Evolutionary conservation across 2,329 filamentous ascomycete species (phyloP).

Genomic region (Septoria linicola): DNA sequence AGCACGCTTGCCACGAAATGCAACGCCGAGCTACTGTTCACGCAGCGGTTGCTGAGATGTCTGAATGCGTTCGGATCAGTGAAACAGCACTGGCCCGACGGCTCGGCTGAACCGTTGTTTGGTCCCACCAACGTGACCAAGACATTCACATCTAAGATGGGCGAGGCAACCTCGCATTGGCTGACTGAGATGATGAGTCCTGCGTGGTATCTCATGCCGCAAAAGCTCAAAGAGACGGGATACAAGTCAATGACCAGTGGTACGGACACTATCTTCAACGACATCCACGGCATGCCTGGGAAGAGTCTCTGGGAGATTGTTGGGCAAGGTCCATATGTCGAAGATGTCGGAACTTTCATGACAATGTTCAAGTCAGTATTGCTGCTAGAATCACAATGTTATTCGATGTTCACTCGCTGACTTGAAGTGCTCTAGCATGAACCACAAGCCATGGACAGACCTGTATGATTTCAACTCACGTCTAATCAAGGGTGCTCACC

Average conservation of each 20-base stretch:
- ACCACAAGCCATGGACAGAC: slow-evolving; percentile 5
- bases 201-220: slow-evolving; percentile 1
- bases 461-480: slow-evolving; percentile 2
- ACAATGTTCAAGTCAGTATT: neutral
- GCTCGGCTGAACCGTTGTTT: neutral
- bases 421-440: too few species aligned
- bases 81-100: slow-evolving; percentile 4
- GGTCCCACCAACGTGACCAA: slow-evolving; percentile 4
- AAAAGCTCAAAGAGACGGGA: neutral
- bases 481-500: slow-evolving; percentile 1
- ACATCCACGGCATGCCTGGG: slow-evolving; percentile 9
- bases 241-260: slow-evolving; percentile 5
- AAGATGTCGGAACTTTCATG: slow-evolving; percentile 10
- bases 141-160: slow-evolving; percentile 4
- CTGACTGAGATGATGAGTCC: slow-evolving; percentile 9
- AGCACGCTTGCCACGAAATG: slow-evolving; percentile 5
- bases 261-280: slow-evolving; percentile 8
- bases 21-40: slow-evolving; percentile 3
- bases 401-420: too few species aligned
- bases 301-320: slow-evolving; percentile 11
- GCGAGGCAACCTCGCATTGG: slow-evolving; percentile 3
- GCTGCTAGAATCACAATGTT: too few species aligned
- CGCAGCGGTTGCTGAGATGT: slow-evolving; percentile 8
- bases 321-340: slow-evolving; percentile 1
- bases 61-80: slow-evolving; percentile 7